phyloP scores from a whole-genome alignment of 2,329 filamentous ascomycete species.

The Penicillium sp. region DNA sequence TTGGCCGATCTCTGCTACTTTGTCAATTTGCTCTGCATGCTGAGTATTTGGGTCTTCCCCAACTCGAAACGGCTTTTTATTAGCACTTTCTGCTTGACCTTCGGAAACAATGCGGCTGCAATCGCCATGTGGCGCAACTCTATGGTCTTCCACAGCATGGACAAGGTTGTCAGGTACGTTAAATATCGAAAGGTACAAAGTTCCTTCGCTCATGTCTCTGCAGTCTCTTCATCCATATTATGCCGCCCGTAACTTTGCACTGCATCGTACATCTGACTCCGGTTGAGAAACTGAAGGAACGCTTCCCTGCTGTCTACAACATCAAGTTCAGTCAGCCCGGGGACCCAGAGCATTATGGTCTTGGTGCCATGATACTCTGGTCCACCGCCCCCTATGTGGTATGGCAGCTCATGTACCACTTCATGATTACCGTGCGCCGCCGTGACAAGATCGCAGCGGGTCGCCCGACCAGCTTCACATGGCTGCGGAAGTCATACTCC shows the following conservation, averaged over 20 bases:
- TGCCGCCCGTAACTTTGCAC: slow-evolving; percentile 93
- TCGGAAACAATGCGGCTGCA: slow-evolving; percentile 94
- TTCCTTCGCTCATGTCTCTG: not conserved
- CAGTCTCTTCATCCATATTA: slow-evolving; percentile 97
- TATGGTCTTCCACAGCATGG: slow-evolving; percentile 95
- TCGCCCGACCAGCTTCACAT: slow-evolving; percentile 93
- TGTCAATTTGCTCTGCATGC: slow-evolving; percentile 79
- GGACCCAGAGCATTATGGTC: slow-evolving; percentile 75
- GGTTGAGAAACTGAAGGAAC: slow-evolving; percentile 60
- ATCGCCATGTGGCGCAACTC: slow-evolving; percentile 99
- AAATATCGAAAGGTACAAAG: not conserved
- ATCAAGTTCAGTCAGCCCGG: slow-evolving; percentile 69
- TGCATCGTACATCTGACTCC: slow-evolving; percentile 82
- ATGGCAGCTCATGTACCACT: slow-evolving; percentile 92
- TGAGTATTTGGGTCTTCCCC: slow-evolving; percentile 88
- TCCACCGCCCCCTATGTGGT: slow-evolving; percentile 86
- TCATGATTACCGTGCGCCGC: slow-evolving; percentile 92
- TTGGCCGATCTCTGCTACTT: slow-evolving; percentile 97
- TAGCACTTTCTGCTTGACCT: slow-evolving; percentile 85
- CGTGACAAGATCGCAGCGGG: slow-evolving; percentile 94
- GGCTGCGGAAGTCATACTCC: slow-evolving; percentile 87
- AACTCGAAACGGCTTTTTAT: slow-evolving; percentile 88
- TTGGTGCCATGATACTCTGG: slow-evolving; percentile 87
- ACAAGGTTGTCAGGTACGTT: slow-evolving; percentile 85
- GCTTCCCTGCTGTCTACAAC: slow-evolving; percentile 81